These are phyloP conservation scores for Psilocybe mexicana DNA, from an alignment of 1,284 basidiomycete species.

Conservation along the genomic window DNA sequence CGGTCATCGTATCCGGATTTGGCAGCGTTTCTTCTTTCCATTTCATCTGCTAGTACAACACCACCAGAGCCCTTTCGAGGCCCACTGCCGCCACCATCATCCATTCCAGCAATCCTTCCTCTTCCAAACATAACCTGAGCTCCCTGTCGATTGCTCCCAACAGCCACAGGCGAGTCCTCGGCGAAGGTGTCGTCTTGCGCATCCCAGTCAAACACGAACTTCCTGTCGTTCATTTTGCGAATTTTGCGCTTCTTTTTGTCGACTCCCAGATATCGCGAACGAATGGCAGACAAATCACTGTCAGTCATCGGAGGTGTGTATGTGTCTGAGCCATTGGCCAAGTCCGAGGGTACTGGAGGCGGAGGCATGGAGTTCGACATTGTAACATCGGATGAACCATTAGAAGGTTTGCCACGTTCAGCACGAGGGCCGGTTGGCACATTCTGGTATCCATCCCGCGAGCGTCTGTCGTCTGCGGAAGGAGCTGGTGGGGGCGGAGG, in stretches of 20 bases:
- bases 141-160: slow-evolving; percentile 69
- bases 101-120: slow-evolving; percentile 82
- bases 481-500: slow-evolving; percentile 33
- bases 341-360: slow-evolving; percentile 43
- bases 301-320: slow-evolving; percentile 76
- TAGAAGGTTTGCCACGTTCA: slow-evolving; percentile 52
- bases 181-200: slow-evolving; percentile 88
- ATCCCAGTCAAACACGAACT: slow-evolving; percentile 99
- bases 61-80: slow-evolving; percentile 36
- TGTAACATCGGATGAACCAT: slow-evolving; percentile 30
- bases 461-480: slow-evolving; percentile 33
- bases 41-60: slow-evolving; percentile 69
- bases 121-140: slow-evolving; percentile 87
- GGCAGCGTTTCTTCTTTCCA: slow-evolving; percentile 81
- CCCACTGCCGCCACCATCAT: slow-evolving; percentile 61
- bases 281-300: slow-evolving; percentile 74
- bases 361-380: slow-evolving; percentile 46
- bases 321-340: slow-evolving; percentile 35
- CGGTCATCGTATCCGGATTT: slow-evolving; percentile 86
- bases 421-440: slow-evolving; percentile 85
- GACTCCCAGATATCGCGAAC: slow-evolving; percentile 88
- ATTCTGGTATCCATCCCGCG: slow-evolving; percentile 55
- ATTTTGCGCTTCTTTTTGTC: slow-evolving; percentile 92
- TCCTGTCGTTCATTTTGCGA: slow-evolving; percentile 91
- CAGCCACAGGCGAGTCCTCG: slow-evolving; percentile 62